Evolutionary conservation across 495 filamentous ascomycete genomes (phyloP), one percentile per base, ranked within the genome.

Genomic region (Penicillium mononematosum): DNA sequence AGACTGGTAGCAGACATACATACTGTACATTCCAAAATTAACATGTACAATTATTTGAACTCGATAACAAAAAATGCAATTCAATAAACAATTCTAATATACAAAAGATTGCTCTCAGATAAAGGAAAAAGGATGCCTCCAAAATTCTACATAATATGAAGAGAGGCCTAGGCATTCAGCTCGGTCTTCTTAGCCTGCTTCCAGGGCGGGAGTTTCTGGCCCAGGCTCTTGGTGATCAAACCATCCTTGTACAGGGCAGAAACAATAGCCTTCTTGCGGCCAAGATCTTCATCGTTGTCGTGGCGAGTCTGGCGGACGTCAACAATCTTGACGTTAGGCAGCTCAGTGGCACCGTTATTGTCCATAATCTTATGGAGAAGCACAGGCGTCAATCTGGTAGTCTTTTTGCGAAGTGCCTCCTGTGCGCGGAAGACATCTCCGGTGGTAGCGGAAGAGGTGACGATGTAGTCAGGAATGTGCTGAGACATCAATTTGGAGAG

Each of bases 231-330:
- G 25, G 58, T 41, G 31, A 71, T 53, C 27, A 91, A 71, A 6
- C 83, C 85, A 50, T 84, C 76, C 59, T 81, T 76, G 64, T 81
- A 73, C 42, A 96, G 79, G 74, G 88, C 88, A 66, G 83, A 67
- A 65, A 89, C 82, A 65, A 96, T 91, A 29, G 92, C 63, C 83
- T 96, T 94, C 85, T 86, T 90, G 61, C 93, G 82, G 5, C 93
- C 93, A 24, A 93, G 62, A 59, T 82, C 81, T 68, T 82, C 85
- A 70, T 96, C 90, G 69, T 83, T 83, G 71, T 91, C 81, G 47
- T 83, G 81, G 22, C 80, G 81, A 20, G 82, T 88, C 49, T 87
- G 74, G 59, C 86, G 83, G 55, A 77, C 77, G 4, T 67, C 59
- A 50, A 76, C 79, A 10, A 96, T 71, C 60, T 78, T 81, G 42